A percentile compares a stretch with the other conserved stretches of the same genome.
Evolutionary conservation across 768 basidiomycete genomes (phyloP).

Genomic region (Tricholoma sp.): DNA sequence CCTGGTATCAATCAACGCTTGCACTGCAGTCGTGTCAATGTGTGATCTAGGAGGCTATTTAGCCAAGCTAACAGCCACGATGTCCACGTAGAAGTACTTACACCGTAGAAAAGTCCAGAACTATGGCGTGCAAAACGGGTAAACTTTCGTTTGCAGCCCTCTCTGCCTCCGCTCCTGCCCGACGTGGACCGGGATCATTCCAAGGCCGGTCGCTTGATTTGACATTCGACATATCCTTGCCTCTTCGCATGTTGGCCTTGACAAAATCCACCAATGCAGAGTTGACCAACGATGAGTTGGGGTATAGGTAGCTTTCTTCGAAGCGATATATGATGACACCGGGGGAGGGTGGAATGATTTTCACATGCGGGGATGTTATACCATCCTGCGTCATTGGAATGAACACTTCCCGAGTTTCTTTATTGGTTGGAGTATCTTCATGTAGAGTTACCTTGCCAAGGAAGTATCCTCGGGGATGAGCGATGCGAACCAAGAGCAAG

Average conservation of each 20-base stretch:
- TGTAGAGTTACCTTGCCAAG: slow-evolving; percentile 76
- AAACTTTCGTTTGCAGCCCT: slow-evolving; percentile 45
- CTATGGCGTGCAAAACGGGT: slow-evolving; percentile 77
- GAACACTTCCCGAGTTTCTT: slow-evolving; percentile 68
- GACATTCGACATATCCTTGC: slow-evolving; percentile 64
- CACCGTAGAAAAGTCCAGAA: slow-evolving; percentile 88
- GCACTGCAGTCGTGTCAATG: slow-evolving; percentile 88
- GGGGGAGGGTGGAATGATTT: slow-evolving; percentile 72
- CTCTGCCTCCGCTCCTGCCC: slow-evolving; percentile 40
- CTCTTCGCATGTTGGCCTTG: slow-evolving; percentile 70
- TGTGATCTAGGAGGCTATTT: slow-evolving; percentile 49
- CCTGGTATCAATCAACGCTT: slow-evolving; percentile 86
- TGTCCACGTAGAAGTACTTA: slow-evolving; percentile 27
- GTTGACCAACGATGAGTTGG: slow-evolving; percentile 69
- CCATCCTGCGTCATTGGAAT: slow-evolving; percentile 64
- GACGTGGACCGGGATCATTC: slow-evolving; percentile 85
- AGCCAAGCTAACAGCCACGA: background rate
- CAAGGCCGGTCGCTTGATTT: slow-evolving; percentile 75
- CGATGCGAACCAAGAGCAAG: slow-evolving; percentile 81
- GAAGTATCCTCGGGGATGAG: slow-evolving; percentile 86
- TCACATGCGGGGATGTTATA: slow-evolving; percentile 63
- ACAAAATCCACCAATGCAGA: slow-evolving; percentile 76
- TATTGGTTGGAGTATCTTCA: slow-evolving; percentile 28
- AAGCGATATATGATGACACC: slow-evolving; percentile 90
- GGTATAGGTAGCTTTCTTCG: slow-evolving; percentile 87